These are phyloP conservation scores for Microascus cirrosus DNA, from an alignment of 2,329 filamentous ascomycete species.

Conservation along the genomic window DNA sequence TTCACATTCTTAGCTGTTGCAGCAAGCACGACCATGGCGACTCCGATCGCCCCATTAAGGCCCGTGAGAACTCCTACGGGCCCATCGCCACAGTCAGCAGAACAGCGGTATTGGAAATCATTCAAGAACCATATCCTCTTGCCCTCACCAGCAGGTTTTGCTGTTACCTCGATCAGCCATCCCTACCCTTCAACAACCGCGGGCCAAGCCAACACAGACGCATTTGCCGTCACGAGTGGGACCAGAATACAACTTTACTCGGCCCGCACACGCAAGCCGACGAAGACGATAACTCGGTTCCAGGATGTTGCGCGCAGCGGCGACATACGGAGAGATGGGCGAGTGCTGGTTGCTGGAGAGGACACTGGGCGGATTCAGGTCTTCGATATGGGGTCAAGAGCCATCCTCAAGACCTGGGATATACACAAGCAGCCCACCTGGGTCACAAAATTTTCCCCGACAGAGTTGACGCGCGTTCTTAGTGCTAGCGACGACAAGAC, in stretches of 20 bases:
- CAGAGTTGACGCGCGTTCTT: conserved; percentile 76
- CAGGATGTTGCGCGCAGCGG: conserved; percentile 83
- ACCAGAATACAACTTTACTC: conserved; percentile 91
- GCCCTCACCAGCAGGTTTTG: conserved; percentile 80
- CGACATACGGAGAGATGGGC: conserved; percentile 78
- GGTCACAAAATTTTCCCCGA: conserved; percentile 83
- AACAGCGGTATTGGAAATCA: conserved; percentile 92
- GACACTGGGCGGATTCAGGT: conserved; percentile 89
- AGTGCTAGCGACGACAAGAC: conserved; percentile 88
- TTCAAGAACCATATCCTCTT: conserved; percentile 89
- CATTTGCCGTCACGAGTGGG: conserved; percentile 90
- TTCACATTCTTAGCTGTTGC: background rate
- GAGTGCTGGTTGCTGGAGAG: conserved; percentile 82
- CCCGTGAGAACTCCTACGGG: conserved; percentile 75
- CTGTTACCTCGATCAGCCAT: conserved; percentile 81
- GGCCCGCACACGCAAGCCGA: conserved; percentile 76
- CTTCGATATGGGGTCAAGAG: conserved; percentile 79
- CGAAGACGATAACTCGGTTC: conserved; percentile 92
- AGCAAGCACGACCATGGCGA: conserved; percentile 53
- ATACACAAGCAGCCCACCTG: conserved; percentile 92
- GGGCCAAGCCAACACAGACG: conserved; percentile 12
- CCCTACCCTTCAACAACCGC: conserved; percentile 1
- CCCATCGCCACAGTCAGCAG: conserved; percentile 73
- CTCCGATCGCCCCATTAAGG: conserved; percentile 69
- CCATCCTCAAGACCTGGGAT: conserved; percentile 90